Conservation (phyloP, 495 filamentous ascomycete species). For the Chlorociboria aeruginascens region DNA sequence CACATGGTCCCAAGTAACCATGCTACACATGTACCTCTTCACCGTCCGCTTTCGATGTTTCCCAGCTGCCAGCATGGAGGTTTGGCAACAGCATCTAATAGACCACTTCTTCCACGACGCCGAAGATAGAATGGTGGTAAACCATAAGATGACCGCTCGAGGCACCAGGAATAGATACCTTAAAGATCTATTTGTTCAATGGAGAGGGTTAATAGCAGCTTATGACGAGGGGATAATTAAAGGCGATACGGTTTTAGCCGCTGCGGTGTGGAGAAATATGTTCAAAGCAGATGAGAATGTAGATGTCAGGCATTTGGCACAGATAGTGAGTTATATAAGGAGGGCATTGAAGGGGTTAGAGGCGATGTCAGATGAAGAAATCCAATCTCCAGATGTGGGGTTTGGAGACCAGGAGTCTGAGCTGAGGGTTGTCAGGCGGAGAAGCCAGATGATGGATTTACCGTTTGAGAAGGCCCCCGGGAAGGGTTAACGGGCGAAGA, state of each 20-base stretch:
- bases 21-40: constrained; percentile 90
- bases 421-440: constrained; percentile 23
- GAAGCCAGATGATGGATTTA: constrained; percentile 30
- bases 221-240: constrained; percentile 82
- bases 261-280: constrained; percentile 88
- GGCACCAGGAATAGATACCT: constrained; percentile 69
- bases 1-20: constrained; percentile 90
- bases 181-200: constrained; percentile 85
- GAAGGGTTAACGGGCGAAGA: constrained; percentile 4
- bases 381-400: constrained; percentile 23
- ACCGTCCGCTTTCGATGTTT: constrained; percentile 75
- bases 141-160: constrained; percentile 53
- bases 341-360: constrained; percentile 51
- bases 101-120: constrained; percentile 92
- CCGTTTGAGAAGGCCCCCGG: constrained; percentile 21
- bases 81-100: constrained; percentile 65
- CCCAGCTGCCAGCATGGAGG: constrained; percentile 43
- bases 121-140: constrained; percentile 69
- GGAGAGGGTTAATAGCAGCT: constrained; percentile 68
- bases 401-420: constrained; percentile 27
- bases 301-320: constrained; percentile 57
- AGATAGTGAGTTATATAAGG: constrained; percentile 70
- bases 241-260: constrained; percentile 74
- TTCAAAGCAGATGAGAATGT: constrained; percentile 65
- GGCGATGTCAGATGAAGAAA: constrained; percentile 44